Evolutionary conservation across 257 asterid species (phyloP), one percentile per base, ranked within the genome.

Genomic region (Phtheirospermum japonicum): DNA sequence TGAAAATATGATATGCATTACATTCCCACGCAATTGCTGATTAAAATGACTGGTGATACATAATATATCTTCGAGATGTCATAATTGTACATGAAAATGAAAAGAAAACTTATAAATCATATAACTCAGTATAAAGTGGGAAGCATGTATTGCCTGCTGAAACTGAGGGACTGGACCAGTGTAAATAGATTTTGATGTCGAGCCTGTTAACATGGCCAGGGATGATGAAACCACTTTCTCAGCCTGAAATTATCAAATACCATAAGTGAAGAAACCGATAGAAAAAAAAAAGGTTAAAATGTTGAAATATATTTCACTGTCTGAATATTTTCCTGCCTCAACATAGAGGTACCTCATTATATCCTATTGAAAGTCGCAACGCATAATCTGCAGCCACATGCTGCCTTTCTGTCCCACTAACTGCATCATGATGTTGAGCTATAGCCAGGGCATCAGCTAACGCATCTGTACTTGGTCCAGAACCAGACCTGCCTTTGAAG

Each of bases 331-430:
- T 66, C 65, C 65, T 39, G 52, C 40, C 55, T 37, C 57, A 54
- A 42, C 9, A 43, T 33, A 50, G 54, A 32, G 64, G 42, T 67
- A 84, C 93, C 94, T 87, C 87, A 51, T 67, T 63, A 67, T 80
- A 80, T 58, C 95, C 95, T 51, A 82, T 73, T 51, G 81, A 82
- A 56, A 87, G 85, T 56, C 95, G 82, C 83, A 76, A 11, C 42
- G 94, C 85, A 82, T 87, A 87, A 77, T 87, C 95, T 69, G 81
- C 76, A 65, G 95, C 90, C 51, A 87, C 95, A 49, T 87, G 95
- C 77, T 82, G 86, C 68, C 85, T 70, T 71, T 87, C 74, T 4
- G 95, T 87, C 67, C 95, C 95, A 64, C 85, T 82, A 63, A 87
- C 82, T 13, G 85, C 95, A 77, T 87, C 95, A 74, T 87, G 95